Conservation (phyloP, 805 yeast genomes). For the Candida silvatica region DNA sequence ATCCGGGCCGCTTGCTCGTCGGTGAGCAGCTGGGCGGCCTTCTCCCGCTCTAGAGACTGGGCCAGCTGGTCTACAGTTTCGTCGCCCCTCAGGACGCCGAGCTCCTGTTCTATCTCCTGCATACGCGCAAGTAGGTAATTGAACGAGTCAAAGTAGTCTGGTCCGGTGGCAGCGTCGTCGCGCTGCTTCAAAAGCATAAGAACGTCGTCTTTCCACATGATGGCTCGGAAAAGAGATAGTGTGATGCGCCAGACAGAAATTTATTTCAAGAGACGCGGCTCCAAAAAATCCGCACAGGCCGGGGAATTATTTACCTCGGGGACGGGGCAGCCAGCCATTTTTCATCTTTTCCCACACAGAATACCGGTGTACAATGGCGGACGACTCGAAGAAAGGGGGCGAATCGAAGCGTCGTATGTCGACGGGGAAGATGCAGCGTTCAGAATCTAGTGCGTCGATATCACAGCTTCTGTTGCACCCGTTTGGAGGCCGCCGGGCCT, state of each 20-base stretch:
- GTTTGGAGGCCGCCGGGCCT: neutral
- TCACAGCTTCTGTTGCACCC: neutral
- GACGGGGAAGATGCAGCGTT: no score
- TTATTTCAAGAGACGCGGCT: no score
- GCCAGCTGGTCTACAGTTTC: conserved; percentile 10
- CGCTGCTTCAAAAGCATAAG: neutral
- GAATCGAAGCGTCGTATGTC: no score
- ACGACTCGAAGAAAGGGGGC: no score
- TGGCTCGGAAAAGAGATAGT: neutral
- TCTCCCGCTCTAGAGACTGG: no score
- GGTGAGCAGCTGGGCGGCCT: no score
- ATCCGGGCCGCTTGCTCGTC: no score
- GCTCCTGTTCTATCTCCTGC: conserved; percentile 8
- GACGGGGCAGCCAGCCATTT: no score
- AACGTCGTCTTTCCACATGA: neutral
- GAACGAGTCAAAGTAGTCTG: neutral
- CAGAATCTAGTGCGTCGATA: conserved; percentile 1
- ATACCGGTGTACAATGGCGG: neutral
- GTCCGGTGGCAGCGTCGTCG: neutral
- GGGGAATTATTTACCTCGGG: no score
- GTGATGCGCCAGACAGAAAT: neutral
- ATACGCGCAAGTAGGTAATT: conserved; percentile 3
- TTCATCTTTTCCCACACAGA: neutral
- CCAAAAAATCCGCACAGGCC: no score
- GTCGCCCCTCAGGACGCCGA: conserved; percentile 8